Evolutionary conservation across 2,329 filamentous ascomycete species (phyloP).

Genomic region (Colletotrichum sp.): DNA sequence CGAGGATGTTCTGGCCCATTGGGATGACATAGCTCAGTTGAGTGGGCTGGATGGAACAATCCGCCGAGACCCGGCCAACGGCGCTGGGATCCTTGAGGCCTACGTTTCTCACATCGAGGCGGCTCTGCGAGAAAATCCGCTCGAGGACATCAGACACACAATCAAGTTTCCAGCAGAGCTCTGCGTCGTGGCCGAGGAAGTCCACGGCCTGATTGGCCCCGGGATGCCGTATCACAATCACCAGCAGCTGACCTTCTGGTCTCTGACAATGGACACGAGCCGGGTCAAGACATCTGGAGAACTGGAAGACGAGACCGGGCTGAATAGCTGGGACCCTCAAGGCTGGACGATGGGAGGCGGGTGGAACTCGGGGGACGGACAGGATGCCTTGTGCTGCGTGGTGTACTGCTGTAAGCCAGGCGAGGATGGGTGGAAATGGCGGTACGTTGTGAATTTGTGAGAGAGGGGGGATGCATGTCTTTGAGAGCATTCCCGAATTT

Average conservation of each 20-base stretch:
- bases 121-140: background rate
- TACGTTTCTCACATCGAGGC: background rate
- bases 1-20: background rate
- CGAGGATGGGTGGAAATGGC: background rate
- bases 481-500: background rate
- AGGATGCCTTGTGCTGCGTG: background rate
- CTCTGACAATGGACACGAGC: background rate
- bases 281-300: rapidly evolving
- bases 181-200: background rate
- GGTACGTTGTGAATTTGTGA: background rate
- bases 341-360: background rate
- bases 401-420: background rate
- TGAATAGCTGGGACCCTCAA: background rate
- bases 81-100: background rate
- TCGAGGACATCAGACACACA: background rate
- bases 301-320: rapidly evolving
- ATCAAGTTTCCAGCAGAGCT: background rate
- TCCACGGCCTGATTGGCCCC: background rate
- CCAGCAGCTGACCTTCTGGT: background rate
- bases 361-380: background rate
- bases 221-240: background rate
- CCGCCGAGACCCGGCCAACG: background rate
- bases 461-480: background rate
- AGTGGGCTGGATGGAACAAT: background rate
- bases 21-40: background rate